phyloP scores from a whole-genome alignment of 2,329 filamentous ascomycete genomes.

The Coniella vitis region DNA sequence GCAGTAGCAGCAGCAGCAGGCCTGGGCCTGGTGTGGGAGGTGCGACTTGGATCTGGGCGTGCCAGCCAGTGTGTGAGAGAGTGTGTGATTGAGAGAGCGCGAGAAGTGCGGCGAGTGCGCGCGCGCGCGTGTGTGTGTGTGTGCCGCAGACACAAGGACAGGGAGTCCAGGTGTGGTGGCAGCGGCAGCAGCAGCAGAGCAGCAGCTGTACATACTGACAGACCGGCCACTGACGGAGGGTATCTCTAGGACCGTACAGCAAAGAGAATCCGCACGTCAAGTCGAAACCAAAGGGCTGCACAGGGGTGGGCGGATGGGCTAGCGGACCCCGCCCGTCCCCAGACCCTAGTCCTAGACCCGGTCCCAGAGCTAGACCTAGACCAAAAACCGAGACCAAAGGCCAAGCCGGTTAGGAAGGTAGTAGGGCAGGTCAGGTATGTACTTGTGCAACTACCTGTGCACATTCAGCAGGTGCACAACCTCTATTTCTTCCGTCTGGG shows the following conservation, averaged over 20 bases:
- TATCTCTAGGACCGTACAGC: too few species aligned
- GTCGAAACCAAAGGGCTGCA: too few species aligned
- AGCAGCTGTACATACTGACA: background rate
- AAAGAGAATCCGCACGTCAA: too few species aligned
- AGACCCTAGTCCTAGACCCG: background rate
- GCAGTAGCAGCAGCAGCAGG: background rate
- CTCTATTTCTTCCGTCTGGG: too few species aligned
- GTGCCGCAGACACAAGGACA: background rate
- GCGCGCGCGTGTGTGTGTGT: background rate
- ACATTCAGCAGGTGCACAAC: too few species aligned
- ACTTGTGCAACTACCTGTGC: too few species aligned
- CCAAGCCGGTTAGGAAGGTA: constrained; percentile 16
- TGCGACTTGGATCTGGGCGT: background rate
- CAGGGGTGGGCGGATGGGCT: too few species aligned
- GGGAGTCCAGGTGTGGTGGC: background rate
- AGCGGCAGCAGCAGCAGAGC: background rate
- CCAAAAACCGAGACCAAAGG: constrained; percentile 8
- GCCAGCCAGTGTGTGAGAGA: too few species aligned
- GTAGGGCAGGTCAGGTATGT: constrained; percentile 1
- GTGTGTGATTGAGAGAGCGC: too few species aligned
- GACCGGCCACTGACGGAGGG: too few species aligned
- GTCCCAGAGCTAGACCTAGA: constrained; percentile 8
- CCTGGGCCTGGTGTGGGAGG: background rate
- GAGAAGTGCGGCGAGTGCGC: background rate
- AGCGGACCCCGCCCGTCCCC: background rate